Percentiles rank a stretch among this genome's conserved stretches.
These are phyloP conservation scores for Theileria sp. DNA, from an alignment of 169 alveolate genomes.

Conservation along the genomic window DNA sequence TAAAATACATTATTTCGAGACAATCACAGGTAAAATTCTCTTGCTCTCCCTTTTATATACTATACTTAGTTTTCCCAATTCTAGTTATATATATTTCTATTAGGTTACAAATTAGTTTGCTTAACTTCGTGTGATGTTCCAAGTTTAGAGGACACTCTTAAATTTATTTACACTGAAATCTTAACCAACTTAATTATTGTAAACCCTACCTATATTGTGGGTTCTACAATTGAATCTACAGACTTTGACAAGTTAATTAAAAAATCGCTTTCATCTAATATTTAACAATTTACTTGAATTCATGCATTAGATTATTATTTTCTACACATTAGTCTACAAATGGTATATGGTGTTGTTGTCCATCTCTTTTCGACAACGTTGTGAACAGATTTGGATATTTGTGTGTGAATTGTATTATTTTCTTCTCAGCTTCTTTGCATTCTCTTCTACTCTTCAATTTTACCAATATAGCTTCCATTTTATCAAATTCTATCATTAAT, in stretches of 20 bases:
- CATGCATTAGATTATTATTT: not conserved
- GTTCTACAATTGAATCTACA: constrained; percentile 25
- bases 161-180: constrained; percentile 53
- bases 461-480: constrained; percentile 9
- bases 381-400: constrained; percentile 10
- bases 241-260: constrained; percentile 45
- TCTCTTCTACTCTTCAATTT: constrained; percentile 33
- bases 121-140: constrained; percentile 57
- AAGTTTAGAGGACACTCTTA: constrained; percentile 40
- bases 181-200: constrained; percentile 36
- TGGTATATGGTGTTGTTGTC: constrained; percentile 21
- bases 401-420: constrained; percentile 31
- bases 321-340: constrained; percentile 24
- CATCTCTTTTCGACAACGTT: constrained; percentile 54
- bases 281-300: not conserved
- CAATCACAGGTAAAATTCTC: constrained; percentile 38
- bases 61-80: not conserved
- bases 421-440: constrained; percentile 32
- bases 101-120: constrained; percentile 66
- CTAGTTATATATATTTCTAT: not conserved
- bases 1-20: constrained; percentile 59
- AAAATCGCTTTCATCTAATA: constrained; percentile 28
- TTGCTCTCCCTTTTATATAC: not conserved
- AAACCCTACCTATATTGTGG: constrained; percentile 49
- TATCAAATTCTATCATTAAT: constrained; percentile 9